phyloP scores from a whole-genome alignment of 129 eudicot genomes.

The Logfia minima region DNA sequence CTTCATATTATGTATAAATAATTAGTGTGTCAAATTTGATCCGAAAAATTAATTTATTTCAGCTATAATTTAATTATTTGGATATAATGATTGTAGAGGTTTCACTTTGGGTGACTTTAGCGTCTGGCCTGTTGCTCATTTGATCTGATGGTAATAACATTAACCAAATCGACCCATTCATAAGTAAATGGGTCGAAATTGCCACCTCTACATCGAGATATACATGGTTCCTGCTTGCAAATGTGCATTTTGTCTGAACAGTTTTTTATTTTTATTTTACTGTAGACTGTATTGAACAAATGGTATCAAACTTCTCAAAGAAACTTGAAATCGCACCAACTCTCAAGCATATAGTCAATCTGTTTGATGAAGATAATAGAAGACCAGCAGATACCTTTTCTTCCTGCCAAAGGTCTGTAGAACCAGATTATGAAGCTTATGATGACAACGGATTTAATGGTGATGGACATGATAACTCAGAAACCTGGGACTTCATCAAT shows the following conservation, averaged over 20 bases:
- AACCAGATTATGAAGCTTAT: constrained; percentile 30
- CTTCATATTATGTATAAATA: not conserved
- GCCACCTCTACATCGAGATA: not conserved
- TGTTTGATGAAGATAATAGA: constrained; percentile 43
- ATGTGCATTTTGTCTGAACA: not conserved
- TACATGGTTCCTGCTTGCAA: constrained; percentile 9
- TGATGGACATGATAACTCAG: constrained; percentile 45
- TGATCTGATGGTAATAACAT: not conserved
- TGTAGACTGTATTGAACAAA: constrained; percentile 68
- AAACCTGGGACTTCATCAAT: constrained; percentile 43
- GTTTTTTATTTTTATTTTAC: not conserved
- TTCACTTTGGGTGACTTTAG: not conserved
- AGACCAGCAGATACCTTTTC: constrained; percentile 39
- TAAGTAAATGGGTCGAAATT: not conserved
- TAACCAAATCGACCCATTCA: not conserved
- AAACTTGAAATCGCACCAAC: constrained; percentile 61
- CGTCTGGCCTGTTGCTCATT: not conserved
- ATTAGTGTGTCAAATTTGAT: not conserved
- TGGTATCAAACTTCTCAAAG: constrained; percentile 44
- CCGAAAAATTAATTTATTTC: not conserved
- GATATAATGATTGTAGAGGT: not conserved
- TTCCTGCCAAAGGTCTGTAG: constrained; percentile 30
- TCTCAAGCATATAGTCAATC: constrained; percentile 45
- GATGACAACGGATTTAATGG: constrained; percentile 35
- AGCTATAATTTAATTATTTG: not conserved